Evolutionary conservation across 495 filamentous ascomycete species (phyloP).

Genomic region (Rostrohypoxylon terebratum): DNA sequence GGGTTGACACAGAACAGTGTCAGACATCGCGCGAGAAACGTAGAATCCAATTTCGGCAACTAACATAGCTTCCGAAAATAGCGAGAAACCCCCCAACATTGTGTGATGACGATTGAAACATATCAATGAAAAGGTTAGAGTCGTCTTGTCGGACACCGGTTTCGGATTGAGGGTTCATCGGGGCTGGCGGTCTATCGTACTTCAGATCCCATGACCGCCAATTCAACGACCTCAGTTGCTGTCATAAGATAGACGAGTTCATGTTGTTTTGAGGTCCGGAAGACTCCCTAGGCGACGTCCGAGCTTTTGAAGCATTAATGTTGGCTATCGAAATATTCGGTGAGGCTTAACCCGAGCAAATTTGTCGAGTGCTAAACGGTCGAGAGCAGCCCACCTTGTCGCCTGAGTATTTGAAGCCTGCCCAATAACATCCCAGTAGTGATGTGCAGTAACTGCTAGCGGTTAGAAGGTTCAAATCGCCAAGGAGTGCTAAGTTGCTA

Average conservation of each 20-base stretch:
- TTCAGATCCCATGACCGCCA: background rate
- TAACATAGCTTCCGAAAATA: background rate
- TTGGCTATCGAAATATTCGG: constrained; percentile 1
- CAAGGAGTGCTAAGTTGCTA: background rate
- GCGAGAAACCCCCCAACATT: background rate
- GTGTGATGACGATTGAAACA: background rate
- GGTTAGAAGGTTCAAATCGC: background rate
- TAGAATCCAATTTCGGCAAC: constrained; percentile 4
- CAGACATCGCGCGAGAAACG: background rate
- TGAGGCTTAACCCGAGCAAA: background rate
- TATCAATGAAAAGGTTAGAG: background rate
- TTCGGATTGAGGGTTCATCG: background rate
- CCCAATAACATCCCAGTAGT: constrained; percentile 32
- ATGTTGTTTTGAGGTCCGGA: constrained; percentile 1
- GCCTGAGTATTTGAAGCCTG: constrained; percentile 19
- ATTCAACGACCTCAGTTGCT: background rate
- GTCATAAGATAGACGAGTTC: constrained; percentile 6
- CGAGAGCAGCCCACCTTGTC: constrained; percentile 3
- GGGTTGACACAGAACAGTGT: background rate
- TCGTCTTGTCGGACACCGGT: background rate
- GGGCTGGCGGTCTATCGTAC: background rate
- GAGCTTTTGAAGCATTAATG: constrained; percentile 14
- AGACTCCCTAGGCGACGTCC: constrained; percentile 2
- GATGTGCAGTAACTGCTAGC: constrained; percentile 3
- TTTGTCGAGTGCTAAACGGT: constrained; percentile 10